A percentile compares a stretch with the other conserved stretches of the same genome.
Conservation (phyloP, 2,329 filamentous ascomycete species). For the Cordyceps fumosorosea region DNA sequence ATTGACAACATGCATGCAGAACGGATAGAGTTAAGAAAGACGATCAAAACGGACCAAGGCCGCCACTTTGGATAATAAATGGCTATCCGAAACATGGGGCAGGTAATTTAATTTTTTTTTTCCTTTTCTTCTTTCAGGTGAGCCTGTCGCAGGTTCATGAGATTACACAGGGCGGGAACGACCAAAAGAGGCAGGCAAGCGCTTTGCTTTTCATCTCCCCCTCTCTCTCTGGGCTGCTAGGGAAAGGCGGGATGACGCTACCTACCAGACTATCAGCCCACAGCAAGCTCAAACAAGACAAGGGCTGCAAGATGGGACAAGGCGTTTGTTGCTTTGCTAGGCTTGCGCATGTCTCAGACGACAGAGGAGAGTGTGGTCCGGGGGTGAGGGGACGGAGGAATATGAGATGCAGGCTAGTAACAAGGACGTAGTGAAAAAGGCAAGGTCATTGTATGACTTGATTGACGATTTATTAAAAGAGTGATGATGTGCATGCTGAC, state of each 20-base stretch:
- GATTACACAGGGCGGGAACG: background rate
- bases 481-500: background rate
- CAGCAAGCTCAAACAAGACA: background rate
- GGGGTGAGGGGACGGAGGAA: background rate
- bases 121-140: background rate
- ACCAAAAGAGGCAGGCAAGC: background rate
- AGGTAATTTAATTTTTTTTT: too few relatives aligned
- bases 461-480: too few relatives aligned
- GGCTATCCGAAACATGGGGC: background rate
- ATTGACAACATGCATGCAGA: too few relatives aligned
- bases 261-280: background rate
- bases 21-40: too few relatives aligned
- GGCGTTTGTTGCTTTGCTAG: background rate
- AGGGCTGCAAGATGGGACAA: background rate
- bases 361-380: background rate
- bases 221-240: too few relatives aligned
- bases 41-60: too few relatives aligned
- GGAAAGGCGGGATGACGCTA: background rate
- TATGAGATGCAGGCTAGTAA: background rate
- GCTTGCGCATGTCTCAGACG: conserved; percentile 6
- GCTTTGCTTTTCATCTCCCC: too few relatives aligned
- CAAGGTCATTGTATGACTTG: too few relatives aligned
- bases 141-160: background rate
- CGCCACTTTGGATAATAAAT: too few relatives aligned
- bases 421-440: too few relatives aligned